phyloP scores from a whole-genome alignment of 345 rosid genomes.

The Eucalyptus melliodora region DNA sequence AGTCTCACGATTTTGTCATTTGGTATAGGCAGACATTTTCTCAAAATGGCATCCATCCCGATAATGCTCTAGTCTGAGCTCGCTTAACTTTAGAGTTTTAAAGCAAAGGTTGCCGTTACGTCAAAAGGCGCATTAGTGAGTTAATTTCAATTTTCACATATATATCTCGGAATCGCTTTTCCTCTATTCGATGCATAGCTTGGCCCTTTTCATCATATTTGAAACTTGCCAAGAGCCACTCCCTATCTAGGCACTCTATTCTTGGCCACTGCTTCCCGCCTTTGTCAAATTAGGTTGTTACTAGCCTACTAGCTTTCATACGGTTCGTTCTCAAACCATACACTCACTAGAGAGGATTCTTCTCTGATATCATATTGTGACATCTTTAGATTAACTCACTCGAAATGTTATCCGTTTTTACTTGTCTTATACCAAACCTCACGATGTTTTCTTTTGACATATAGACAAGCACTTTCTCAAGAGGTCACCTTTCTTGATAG shows the following conservation, averaged over 20 bases:
- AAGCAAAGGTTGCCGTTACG: no score
- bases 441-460: neutral
- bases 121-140: neutral
- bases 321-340: neutral
- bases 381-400: neutral
- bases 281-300: neutral
- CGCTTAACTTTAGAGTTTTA: neutral
- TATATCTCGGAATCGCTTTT: no score
- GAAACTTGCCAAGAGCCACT: neutral
- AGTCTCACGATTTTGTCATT: neutral
- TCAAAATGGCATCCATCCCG: no score
- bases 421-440: neutral
- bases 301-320: accelerated
- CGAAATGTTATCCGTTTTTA: no score
- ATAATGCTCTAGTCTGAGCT: neutral
- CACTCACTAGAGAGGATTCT: neutral
- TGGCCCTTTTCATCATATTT: neutral
- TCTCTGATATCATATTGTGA: neutral
- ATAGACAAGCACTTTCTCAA: neutral
- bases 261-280: accelerated
- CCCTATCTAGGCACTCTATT: neutral
- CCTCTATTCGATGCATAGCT: neutral
- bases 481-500: neutral
- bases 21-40: neutral
- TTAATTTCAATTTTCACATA: no score